These are phyloP conservation scores for Stylonectria norvegica DNA, from an alignment of 2,329 filamentous ascomycete genomes.

Conservation along the genomic window DNA sequence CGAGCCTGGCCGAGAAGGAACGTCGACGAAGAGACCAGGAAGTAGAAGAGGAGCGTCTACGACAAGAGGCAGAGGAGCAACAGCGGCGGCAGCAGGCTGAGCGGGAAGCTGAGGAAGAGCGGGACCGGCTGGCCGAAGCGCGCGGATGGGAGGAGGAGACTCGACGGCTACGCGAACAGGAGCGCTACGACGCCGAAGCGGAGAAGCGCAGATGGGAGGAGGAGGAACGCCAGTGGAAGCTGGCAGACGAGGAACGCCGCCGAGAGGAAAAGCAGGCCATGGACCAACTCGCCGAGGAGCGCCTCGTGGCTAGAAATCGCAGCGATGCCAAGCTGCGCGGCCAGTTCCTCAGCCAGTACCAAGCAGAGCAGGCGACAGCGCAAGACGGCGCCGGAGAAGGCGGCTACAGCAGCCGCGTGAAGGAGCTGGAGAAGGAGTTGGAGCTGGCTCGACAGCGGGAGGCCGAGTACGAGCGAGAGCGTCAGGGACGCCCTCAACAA, in stretches of 20 bases:
- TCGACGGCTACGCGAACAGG: constrained; percentile 54
- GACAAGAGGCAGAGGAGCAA: constrained; percentile 51
- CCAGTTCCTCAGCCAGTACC: constrained; percentile 84
- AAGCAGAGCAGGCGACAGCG: constrained; percentile 55
- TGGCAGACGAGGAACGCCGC: constrained; percentile 68
- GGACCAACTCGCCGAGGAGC: constrained; percentile 62
- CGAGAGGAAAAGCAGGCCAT: constrained; percentile 73
- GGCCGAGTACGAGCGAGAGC: constrained; percentile 58
- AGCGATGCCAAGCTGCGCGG: constrained; percentile 71
- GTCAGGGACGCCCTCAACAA: constrained; percentile 46
- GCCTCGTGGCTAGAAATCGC: constrained; percentile 57
- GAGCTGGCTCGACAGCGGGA: constrained; percentile 61
- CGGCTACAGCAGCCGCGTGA: constrained; percentile 65
- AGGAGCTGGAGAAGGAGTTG: constrained; percentile 73
- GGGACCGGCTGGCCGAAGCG: constrained; percentile 60
- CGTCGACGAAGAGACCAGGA: constrained; percentile 56
- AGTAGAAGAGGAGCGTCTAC: constrained; percentile 58
- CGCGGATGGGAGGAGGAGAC: constrained; percentile 64
- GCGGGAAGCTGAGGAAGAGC: constrained; percentile 58
- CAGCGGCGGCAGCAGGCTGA: constrained; percentile 46
- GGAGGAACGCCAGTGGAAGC: constrained; percentile 71
- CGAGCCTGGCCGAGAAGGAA: constrained; percentile 81
- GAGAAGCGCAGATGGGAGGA: constrained; percentile 75
- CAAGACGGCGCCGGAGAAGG: constrained; percentile 31
- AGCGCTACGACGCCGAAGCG: constrained; percentile 59